Evolutionary conservation across 2,329 filamentous ascomycete species (phyloP).

Genomic region (Madurella fahalii): DNA sequence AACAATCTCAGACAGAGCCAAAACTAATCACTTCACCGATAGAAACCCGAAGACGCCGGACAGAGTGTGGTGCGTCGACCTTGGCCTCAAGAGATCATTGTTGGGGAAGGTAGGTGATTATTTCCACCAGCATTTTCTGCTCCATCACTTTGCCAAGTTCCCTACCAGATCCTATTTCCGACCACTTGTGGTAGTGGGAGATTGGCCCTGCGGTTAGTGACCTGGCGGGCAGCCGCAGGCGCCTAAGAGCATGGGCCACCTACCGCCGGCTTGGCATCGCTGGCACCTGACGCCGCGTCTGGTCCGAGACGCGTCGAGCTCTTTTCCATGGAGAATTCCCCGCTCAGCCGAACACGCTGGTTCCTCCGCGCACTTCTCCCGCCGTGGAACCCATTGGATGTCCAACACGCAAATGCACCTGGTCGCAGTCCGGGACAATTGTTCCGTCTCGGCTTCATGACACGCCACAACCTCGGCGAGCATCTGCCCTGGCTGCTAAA

Average conservation of each 20-base stretch:
- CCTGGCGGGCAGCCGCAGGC: neutral
- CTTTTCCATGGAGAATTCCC: constrained; percentile 3
- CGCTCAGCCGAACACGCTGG: constrained; percentile 16
- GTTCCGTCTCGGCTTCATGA: constrained; percentile 51
- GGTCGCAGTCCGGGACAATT: constrained; percentile 29
- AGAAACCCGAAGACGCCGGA: no score
- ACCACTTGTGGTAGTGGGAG: neutral
- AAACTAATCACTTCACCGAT: no score
- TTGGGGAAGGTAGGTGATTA: no score
- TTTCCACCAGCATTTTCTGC: no score
- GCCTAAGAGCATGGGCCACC: neutral
- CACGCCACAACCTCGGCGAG: constrained; percentile 56
- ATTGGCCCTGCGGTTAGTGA: neutral
- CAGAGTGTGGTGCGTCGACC: no score
- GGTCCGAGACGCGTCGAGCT: constrained; percentile 15
- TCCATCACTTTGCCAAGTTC: no score
- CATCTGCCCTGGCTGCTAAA: constrained; percentile 56
- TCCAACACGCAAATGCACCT: constrained; percentile 22
- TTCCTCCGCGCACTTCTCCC: neutral
- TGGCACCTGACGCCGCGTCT: constrained; percentile 22
- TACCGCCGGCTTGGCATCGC: neutral
- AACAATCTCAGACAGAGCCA: no score
- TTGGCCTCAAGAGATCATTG: no score
- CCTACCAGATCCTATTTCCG: no score
- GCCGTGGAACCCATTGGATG: neutral